Base-by-base conservation (phyloP, 2,329 filamentous ascomycete genomes). In the Verticillium nubilum region DNA sequence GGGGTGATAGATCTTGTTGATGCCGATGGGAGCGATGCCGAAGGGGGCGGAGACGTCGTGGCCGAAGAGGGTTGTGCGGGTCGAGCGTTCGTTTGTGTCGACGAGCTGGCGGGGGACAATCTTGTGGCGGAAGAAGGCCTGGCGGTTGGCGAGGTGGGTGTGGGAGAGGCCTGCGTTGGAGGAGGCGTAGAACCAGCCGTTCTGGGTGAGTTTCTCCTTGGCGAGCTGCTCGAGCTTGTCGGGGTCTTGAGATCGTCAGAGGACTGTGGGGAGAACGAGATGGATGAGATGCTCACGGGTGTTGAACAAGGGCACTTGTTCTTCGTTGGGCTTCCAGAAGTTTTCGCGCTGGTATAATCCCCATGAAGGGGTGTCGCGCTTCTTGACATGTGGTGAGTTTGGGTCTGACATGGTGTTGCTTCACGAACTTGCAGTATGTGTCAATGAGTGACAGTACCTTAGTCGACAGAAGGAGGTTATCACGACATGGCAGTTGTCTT, bases 1-100 rank as follows among this genome's bases (percentile, higher is more conserved):
- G 0, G 79, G 76, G 64, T 88, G 78, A 72, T 87, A 88, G 65
- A 88, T 88, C 62, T 82, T 81, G 73, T 88, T 87, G 64, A 88
- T 87, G 4, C 86, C 85, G 28, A 88, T 81, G 0, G 85, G 85
- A 0, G 85, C 82, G 66, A 88, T 86, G n/a, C 37, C 37, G 19
- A 47, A 47, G 0, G 86, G 85, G 0, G 84, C 84, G 2, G 79
- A 75, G 15, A 85, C 80, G 55, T 78, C 76, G 68, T 87, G 82
- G 15, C 85, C 82, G 69, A 87, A 88, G 61, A 89, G 83, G 4
- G 72, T 74, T 13, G 83, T 83, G 1, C 72, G 71, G 1, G 83
- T 86, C 65, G 87, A 84, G 37, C 84, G 80, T 31, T 70, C 71
- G 66, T 83, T 85, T 7, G 82, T 87, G 70, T 88, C 83, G 50